Base-by-base conservation (phyloP, 208 protist species). In the Naegleria fowleri region DNA sequence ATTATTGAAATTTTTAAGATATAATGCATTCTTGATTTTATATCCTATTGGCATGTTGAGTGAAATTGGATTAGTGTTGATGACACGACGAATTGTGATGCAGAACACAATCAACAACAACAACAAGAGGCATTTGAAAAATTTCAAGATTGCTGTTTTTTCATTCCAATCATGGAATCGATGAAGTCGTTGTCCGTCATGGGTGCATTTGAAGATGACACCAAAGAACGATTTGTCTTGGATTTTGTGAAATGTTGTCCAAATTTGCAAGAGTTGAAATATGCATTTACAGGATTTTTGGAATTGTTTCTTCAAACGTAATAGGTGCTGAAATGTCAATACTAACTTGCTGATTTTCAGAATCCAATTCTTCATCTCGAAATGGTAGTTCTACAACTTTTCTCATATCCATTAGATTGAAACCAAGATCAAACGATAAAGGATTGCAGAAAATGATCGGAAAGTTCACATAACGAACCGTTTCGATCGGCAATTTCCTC, bases 1-100 rank as follows among this genome's bases (percentile, higher is more conserved):
- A 38, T 22, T 33, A 9, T 15, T 84, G 11, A 84, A 33, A 36
- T 84, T 41, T 84, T 40, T 84, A 36, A 84, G 76, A 15, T 84
- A 84, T 39, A 84, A 33, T 84, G 76, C 76, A 16, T 84, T 84
- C 33, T 84, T 84, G 29, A 15, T 84, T 38, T 84, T 84, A 40
- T 84, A 84, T 39, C 76, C 76, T 33, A 29, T 84, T 1, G 76
- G 76, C 3, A 84, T 84, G 76, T 33, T 40, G 15, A 38, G 25
- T 15, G 76, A 84, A 40, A 33, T 84, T 84, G 11, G 22, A 84
- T 16, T 84, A 11, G 76, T 84, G 16, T 15, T 84, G 33, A n/a
- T n/a, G n/a, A n/a, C n/a, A n/a, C n/a, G n/a, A n/a, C n/a, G n/a
- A n/a, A n/a, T n/a, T n/a, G n/a, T n/a, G n/a, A n/a, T n/a, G n/a